Base-by-base conservation (phyloP, 2,329 filamentous ascomycete species). In the Hymenoscyphus fraxineus region DNA sequence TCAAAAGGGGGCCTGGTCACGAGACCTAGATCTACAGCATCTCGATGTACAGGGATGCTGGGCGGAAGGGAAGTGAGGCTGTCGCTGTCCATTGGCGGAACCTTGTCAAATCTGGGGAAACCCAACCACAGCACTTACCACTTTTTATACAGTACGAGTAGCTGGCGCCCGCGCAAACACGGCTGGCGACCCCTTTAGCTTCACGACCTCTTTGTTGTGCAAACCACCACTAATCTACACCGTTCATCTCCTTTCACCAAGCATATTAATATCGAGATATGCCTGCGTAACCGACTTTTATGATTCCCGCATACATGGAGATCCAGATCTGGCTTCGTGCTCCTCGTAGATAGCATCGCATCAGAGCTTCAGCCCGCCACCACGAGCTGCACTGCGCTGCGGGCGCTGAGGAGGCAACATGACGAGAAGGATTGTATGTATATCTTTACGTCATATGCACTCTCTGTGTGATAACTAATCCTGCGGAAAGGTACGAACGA, bases 401-500 rank as follows among this genome's bases (percentile, higher is more conserved):
- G 47, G 62, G 58, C 62, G 51, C 40, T 55, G 39, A 58, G 47
- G 47, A 60, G 38, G 58, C 66, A 72, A 55, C 35, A 75, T 76
- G 74, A 74, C 74, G 32, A 74, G 73, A 68, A 72, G 74, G 70
- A 76, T 76, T 66, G 74, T 74, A 65, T 4, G 69, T 66, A 39
- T 40, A 55, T 56, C 13, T 40, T 27, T 57, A 27, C 3, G 2
- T 3, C 27, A 27, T 27, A 13, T 39, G n/a, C n/a, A 31, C 16
- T 9, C n/a, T 22, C 15, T 31, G n/a, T 54, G 7, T 6, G 19
- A 13, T 57, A 60, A 15, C 27, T 32, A 40, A 51, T 65, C 2
- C 9, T 10, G 1, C 9, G 9, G 1, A 1, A 2, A 85, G 82
- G 79, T 84, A 64, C 81, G 82, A 63, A 75, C 75, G 44, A 65